Percentiles rank a stretch among this genome's conserved stretches.
These are phyloP conservation scores for Aspergillus bombycis DNA, from an alignment of 2,329 filamentous ascomycete species.

Conservation along the genomic window DNA sequence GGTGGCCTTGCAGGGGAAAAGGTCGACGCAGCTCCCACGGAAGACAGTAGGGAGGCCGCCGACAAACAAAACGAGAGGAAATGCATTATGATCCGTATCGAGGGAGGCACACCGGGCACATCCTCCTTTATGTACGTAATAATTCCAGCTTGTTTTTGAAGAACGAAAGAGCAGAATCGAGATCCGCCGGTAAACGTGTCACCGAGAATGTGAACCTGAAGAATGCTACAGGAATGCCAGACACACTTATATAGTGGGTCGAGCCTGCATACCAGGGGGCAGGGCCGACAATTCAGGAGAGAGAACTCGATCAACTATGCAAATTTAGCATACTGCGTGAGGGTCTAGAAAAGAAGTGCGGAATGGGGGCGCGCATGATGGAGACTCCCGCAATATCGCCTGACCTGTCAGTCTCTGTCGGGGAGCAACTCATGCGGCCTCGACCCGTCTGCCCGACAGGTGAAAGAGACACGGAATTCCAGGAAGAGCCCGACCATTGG, in stretches of 20 bases:
- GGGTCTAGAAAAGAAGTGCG: slow-evolving; percentile 11
- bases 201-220: slow-evolving; percentile 23
- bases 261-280: slow-evolving; percentile 23
- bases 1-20: slow-evolving; percentile 69
- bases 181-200: slow-evolving; percentile 5
- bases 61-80: slow-evolving; percentile 28
- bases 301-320: not conserved
- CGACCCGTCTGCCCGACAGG: slow-evolving; percentile 9
- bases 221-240: slow-evolving; percentile 36
- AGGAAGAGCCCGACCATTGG: not conserved
- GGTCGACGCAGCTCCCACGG: slow-evolving; percentile 48
- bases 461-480: not conserved
- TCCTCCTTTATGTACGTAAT: slow-evolving; percentile 13
- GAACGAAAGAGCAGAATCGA: slow-evolving; percentile 7
- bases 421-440: slow-evolving; percentile 13
- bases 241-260: slow-evolving; percentile 30
- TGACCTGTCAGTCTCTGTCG: slow-evolving; percentile 22
- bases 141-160: slow-evolving; percentile 17
- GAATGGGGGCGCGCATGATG: slow-evolving; percentile 16
- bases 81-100: slow-evolving; percentile 32
- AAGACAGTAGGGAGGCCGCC: slow-evolving; percentile 27
- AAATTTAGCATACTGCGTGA: slow-evolving; percentile 8
- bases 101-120: slow-evolving; percentile 25
- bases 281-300: slow-evolving; percentile 11
- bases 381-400: slow-evolving; percentile 17